phyloP scores from a whole-genome alignment of 495 filamentous ascomycete genomes.

The Penicillium ucsense region DNA sequence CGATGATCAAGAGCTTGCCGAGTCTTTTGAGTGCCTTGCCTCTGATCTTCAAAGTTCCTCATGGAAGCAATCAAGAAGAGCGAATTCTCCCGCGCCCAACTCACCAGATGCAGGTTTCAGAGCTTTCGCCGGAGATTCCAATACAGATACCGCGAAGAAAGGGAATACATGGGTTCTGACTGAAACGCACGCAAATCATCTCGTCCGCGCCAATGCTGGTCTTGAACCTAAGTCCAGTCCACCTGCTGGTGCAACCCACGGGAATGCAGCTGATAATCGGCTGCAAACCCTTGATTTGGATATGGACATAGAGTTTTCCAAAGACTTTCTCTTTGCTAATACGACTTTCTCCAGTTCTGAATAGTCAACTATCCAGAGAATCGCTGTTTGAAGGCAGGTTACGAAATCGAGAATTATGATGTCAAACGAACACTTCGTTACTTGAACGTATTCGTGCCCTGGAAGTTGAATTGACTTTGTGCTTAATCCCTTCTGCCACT shows the following conservation, averaged over 20 bases:
- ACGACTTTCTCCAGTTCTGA: constrained; percentile 22
- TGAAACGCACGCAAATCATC: constrained; percentile 21
- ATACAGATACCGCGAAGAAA: background rate
- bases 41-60: constrained; percentile 13
- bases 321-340: constrained; percentile 27
- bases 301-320: constrained; percentile 32
- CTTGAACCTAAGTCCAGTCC: constrained; percentile 4
- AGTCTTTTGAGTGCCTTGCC: constrained; percentile 14
- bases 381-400: too few species aligned
- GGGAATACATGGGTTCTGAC: constrained; percentile 11
- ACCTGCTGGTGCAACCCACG: background rate
- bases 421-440: too few species aligned
- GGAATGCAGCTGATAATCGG: constrained; percentile 12
- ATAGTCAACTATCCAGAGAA: constrained; percentile 3
- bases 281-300: constrained; percentile 24
- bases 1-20: constrained; percentile 8
- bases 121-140: background rate
- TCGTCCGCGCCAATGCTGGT: constrained; percentile 12
- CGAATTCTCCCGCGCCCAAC: constrained; percentile 1
- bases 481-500: background rate
- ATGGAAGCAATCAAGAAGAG: constrained; percentile 22
- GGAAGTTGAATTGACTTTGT: background rate
- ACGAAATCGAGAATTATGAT: too few species aligned
- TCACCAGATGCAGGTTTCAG: background rate
- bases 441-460: background rate